These are phyloP conservation scores for Alternaria incomplexa DNA, from an alignment of 2,329 filamentous ascomycete species.

Conservation along the genomic window DNA sequence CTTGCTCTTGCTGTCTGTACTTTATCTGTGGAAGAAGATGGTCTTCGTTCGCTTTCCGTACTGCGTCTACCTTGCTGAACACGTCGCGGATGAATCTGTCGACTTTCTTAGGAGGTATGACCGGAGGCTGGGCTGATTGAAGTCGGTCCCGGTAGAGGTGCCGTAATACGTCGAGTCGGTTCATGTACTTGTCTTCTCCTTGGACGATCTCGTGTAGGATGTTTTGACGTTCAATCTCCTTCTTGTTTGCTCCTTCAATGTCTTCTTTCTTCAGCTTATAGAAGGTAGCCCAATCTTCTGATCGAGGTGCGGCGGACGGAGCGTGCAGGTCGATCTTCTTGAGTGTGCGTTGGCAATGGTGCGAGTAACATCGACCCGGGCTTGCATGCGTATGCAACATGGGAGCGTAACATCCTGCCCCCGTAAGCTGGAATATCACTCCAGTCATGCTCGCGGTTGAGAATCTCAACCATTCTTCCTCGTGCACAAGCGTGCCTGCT, in stretches of 20 bases:
- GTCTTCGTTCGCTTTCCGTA: slow-evolving; percentile 91
- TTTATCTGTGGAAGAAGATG: slow-evolving; percentile 91
- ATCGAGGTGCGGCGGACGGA: slow-evolving; percentile 68
- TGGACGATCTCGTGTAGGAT: slow-evolving; percentile 94
- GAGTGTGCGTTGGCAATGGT: slow-evolving; percentile 90
- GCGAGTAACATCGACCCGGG: slow-evolving; percentile 84
- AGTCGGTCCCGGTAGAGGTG: slow-evolving; percentile 86
- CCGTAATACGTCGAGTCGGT: slow-evolving; percentile 83
- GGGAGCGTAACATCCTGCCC: slow-evolving; percentile 87
- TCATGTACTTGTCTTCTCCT: slow-evolving; percentile 89
- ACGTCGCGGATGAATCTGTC: slow-evolving; percentile 82
- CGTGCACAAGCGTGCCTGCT: slow-evolving; percentile 77
- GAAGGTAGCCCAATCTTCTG: slow-evolving; percentile 87
- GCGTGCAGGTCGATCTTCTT: slow-evolving; percentile 91
- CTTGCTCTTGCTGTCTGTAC: slow-evolving; percentile 95
- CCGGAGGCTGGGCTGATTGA: slow-evolving; percentile 72
- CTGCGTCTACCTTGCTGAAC: slow-evolving; percentile 87
- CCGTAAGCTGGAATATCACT: slow-evolving; percentile 91
- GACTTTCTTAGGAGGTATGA: slow-evolving; percentile 79
- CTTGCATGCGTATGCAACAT: slow-evolving; percentile 74
- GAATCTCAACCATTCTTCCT: slow-evolving; percentile 98
- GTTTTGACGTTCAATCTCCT: slow-evolving; percentile 92
- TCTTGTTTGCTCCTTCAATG: slow-evolving; percentile 73
- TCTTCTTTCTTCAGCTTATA: slow-evolving; percentile 83
- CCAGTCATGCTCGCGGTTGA: slow-evolving; percentile 80